These are phyloP conservation scores for Tolypocladium nubicola DNA, from an alignment of 2,329 filamentous ascomycete genomes.

Conservation along the genomic window DNA sequence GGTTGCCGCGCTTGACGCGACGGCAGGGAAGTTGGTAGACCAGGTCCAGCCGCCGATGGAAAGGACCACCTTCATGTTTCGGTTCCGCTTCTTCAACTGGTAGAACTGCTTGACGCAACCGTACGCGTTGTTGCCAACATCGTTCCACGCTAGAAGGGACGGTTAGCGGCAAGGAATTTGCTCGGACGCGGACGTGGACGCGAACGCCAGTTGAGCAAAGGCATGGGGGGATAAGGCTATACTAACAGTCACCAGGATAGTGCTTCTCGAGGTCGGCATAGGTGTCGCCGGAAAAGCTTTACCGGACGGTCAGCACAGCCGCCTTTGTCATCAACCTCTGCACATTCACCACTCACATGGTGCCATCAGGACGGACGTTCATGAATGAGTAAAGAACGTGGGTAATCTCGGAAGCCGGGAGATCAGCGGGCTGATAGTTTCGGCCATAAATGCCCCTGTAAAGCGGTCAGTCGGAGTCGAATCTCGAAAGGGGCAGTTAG, in stretches of 20 bases:
- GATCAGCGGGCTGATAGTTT: slow-evolving; percentile 59
- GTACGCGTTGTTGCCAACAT: slow-evolving; percentile 61
- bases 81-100: slow-evolving; percentile 65
- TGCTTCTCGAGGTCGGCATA: slow-evolving; percentile 67
- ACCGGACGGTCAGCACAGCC: not conserved
- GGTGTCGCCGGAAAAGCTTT: slow-evolving; percentile 51
- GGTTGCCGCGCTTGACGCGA: slow-evolving; percentile 50
- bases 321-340: not conserved
- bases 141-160: slow-evolving; percentile 39
- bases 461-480: not conserved
- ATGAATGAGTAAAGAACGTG: slow-evolving; percentile 77
- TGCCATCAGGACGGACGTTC: slow-evolving; percentile 60
- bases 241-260: slow-evolving; percentile 53
- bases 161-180: not conserved
- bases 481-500: not conserved
- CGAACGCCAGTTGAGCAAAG: no score
- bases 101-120: slow-evolving; percentile 74
- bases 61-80: slow-evolving; percentile 66
- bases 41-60: slow-evolving; percentile 84
- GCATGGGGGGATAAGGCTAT: not conserved
- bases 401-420: slow-evolving; percentile 60
- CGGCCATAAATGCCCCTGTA: slow-evolving; percentile 62
- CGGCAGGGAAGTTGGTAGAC: slow-evolving; percentile 61
- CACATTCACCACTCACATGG: slow-evolving; percentile 42
- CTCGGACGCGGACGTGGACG: no score